Percentiles rank a stretch among this genome's conserved stretches.
phyloP scores from a whole-genome alignment of 1,284 basidiomycete genomes.

The Malassezia vespertilionis region DNA sequence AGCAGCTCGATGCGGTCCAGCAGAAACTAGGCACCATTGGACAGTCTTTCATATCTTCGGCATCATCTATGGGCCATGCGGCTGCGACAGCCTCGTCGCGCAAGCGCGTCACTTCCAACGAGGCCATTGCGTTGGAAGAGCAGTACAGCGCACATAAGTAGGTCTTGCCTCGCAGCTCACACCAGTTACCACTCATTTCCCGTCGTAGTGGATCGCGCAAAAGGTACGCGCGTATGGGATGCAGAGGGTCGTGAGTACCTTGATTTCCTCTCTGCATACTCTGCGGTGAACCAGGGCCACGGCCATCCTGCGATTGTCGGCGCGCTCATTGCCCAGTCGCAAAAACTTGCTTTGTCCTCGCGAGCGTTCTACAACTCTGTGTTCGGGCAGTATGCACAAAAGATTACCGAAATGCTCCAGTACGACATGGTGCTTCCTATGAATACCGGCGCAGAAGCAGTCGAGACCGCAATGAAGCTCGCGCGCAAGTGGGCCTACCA shows the following conservation, averaged over 20 bases:
- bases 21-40: slow-evolving; percentile 8
- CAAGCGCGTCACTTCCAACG: slow-evolving; percentile 49
- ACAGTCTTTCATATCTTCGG: neutral
- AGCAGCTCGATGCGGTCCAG: slow-evolving; percentile 10
- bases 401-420: slow-evolving; percentile 60
- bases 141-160: slow-evolving; percentile 78
- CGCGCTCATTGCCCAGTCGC: slow-evolving; percentile 72
- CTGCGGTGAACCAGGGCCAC: slow-evolving; percentile 73
- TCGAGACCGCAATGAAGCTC: slow-evolving; percentile 56
- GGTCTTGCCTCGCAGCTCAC: slow-evolving; percentile 32
- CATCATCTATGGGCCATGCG: slow-evolving; percentile 10
- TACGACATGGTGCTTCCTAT: slow-evolving; percentile 83
- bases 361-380: slow-evolving; percentile 91
- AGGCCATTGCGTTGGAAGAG: slow-evolving; percentile 71
- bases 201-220: slow-evolving; percentile 79
- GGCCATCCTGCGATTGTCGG: slow-evolving; percentile 83
- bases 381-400: slow-evolving; percentile 78
- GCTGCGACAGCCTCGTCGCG: slow-evolving; percentile 19
- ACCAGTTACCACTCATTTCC: slow-evolving; percentile 89
- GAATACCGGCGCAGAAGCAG: slow-evolving; percentile 98
- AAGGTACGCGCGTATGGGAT: slow-evolving; percentile 89
- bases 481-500: slow-evolving; percentile 47
- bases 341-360: slow-evolving; percentile 82
- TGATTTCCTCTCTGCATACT: slow-evolving; percentile 87
- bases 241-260: slow-evolving; percentile 61